These are phyloP conservation scores for Teratosphaeria destructans DNA, from an alignment of 2,329 filamentous ascomycete species.

Conservation along the genomic window DNA sequence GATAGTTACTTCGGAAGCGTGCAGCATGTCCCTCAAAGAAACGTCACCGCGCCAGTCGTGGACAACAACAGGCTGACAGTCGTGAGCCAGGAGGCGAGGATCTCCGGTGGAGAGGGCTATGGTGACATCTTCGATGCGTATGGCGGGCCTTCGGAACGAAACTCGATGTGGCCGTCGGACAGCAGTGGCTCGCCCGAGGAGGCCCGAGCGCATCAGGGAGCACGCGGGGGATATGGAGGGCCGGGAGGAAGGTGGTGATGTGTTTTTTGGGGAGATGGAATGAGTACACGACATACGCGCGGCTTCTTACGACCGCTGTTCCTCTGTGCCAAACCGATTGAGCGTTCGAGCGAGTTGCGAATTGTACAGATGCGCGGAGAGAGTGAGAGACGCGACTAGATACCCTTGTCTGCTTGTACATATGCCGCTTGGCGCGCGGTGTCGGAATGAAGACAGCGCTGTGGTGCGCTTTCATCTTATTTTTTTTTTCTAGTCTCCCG, in stretches of 20 bases:
- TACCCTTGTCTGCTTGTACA: not conserved
- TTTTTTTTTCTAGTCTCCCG: too few relatives aligned
- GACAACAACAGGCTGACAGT: constrained; percentile 5
- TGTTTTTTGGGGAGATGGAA: not conserved
- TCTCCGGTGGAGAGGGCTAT: constrained; percentile 3
- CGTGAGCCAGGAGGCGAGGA: not conserved
- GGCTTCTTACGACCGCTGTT: not conserved
- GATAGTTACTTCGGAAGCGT: constrained; percentile 11
- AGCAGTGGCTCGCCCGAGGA: not conserved
- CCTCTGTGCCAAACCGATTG: not conserved
- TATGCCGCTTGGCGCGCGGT: not conserved
- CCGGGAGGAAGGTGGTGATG: not conserved
- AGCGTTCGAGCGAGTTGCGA: not conserved
- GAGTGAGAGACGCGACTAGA: not conserved
- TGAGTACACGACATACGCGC: not conserved
- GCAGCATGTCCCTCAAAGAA: constrained; percentile 10
- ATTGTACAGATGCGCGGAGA: not conserved
- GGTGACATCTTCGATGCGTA: constrained; percentile 17
- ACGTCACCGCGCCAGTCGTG: constrained; percentile 12
- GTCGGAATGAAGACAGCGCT: too few relatives aligned
- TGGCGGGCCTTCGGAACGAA: constrained; percentile 1
- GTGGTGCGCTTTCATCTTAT: too few relatives aligned
- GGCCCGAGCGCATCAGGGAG: not conserved
- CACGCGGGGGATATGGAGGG: not conserved
- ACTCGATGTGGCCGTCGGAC: constrained; percentile 1